Base-by-base conservation (phyloP, 441 rosid species). In the Theobroma grandiflorum region DNA sequence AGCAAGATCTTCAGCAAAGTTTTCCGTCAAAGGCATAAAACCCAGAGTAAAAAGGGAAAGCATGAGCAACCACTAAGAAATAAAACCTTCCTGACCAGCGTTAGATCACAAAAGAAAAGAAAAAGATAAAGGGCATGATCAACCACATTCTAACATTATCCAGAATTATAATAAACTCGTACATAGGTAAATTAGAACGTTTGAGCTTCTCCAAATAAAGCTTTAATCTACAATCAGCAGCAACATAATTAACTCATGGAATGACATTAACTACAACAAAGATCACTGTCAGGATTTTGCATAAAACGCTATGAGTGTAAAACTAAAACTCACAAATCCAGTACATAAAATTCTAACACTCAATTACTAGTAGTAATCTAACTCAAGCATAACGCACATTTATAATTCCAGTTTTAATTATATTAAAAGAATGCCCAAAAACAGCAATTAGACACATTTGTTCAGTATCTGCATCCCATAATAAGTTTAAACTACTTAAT, bases 61-160 rank as follows among this genome's bases (percentile, higher is more conserved):
- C 73, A 70, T 26, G 74, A 49, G 20, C 2, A 42, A 20, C 9
- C 18, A 67, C 53, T 0, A 67, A 20, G 72, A 43, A 45, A 49
- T 35, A 68, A 68, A 45, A 20, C 76, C 63, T 72, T 52, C 47
- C 63, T 9, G 37, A n/a, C 45, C 75, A 52, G 18, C 43, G 35
- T 22, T 35, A 55, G 45, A 73, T 38, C n/a, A 73, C 35, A 53
- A 4, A 63, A 35, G 37, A 49, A 72, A 55, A 37, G 42, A 2
- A 49, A 72, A 55, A 37, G 42, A 0, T 47, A 10, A 6, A 47
- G 14, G 15, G 10, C 52, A 47, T 2, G 14, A 71, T 71, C 0
- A 43, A 71, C 52, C 31, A 18, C 31, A 53, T 72, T 72, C 75
- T 52, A 52, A 35, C 45, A 37, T 35, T 33, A 10, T 31, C 9